phyloP scores from a whole-genome alignment of 163 green algal genomes.

The Botryococcus braunii region DNA sequence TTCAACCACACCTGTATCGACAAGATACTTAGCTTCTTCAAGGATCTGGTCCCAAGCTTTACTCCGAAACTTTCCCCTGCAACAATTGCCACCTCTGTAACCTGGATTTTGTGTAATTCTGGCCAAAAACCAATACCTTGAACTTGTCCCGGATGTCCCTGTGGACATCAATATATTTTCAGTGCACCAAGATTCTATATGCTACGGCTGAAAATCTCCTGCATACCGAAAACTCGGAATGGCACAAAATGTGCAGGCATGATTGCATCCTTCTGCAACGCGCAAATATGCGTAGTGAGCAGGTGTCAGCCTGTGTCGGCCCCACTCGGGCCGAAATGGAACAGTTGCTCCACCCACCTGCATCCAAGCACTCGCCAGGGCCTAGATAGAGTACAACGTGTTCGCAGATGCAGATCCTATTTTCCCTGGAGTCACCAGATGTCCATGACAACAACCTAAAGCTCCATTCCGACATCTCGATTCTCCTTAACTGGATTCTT shows the following conservation, averaged over 20 bases:
- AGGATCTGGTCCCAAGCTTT: slow-evolving; percentile 55
- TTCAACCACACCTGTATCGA: slow-evolving; percentile 67
- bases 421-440: no score
- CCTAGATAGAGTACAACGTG: slow-evolving; percentile 32
- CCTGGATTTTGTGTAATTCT: neutral
- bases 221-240: slow-evolving; percentile 45
- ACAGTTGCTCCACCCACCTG: slow-evolving; percentile 75
- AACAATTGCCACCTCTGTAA: neutral
- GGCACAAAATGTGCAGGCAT: slow-evolving; percentile 77
- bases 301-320: slow-evolving; percentile 65
- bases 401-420: no score
- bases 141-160: slow-evolving; percentile 19
- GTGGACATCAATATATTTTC: neutral
- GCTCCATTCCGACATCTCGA: no score
- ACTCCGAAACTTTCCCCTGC: slow-evolving; percentile 49
- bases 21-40: slow-evolving; percentile 62
- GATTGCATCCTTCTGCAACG: slow-evolving; percentile 86
- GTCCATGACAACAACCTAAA: no score
- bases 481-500: no score
- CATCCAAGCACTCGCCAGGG: slow-evolving; percentile 5
- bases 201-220: no score
- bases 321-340: slow-evolving; percentile 66
- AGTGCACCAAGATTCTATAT: no score
- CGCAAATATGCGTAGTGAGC: slow-evolving; percentile 79
- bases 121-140: slow-evolving; percentile 55